Conservation (phyloP, 2,329 filamentous ascomycete genomes). For the Sarocladiaceae sp. region DNA sequence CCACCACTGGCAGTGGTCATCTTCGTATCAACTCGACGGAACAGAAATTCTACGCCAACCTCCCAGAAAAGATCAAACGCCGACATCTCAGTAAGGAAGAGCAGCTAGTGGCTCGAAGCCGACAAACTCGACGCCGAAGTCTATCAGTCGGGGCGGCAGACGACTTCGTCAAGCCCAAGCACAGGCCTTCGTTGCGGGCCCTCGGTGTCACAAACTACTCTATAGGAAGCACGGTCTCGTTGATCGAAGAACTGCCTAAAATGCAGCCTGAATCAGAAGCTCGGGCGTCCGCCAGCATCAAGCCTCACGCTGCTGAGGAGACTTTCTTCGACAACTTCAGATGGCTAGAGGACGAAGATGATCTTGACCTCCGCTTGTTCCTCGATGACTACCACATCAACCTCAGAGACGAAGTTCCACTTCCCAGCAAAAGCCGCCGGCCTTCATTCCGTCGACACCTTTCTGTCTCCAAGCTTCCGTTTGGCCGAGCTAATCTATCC, state of each 20-base stretch:
- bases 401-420: constrained; percentile 43
- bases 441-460: constrained; percentile 65
- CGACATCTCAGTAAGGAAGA: constrained; percentile 68
- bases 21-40: constrained; percentile 44
- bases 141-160: constrained; percentile 17
- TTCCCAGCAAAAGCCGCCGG: constrained; percentile 36
- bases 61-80: constrained; percentile 67
- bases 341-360: constrained; percentile 68
- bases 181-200: constrained; percentile 7
- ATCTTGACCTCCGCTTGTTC: constrained; percentile 60
- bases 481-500: constrained; percentile 24
- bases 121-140: constrained; percentile 24
- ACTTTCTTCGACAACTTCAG: constrained; percentile 62
- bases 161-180: constrained; percentile 1
- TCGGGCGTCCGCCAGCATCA: constrained; percentile 12
- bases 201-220: constrained; percentile 8
- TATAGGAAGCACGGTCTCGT: constrained; percentile 9
- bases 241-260: constrained; percentile 15
- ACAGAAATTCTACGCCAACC: constrained; percentile 60
- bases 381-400: constrained; percentile 67
- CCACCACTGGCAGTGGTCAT: neutral
- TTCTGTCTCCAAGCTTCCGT: constrained; percentile 62
- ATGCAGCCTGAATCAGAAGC: constrained; percentile 20
- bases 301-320: constrained; percentile 35
- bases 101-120: constrained; percentile 47